phyloP scores from a whole-genome alignment of 352 stramenopile genomes.

The Pythium utonaiense region DNA sequence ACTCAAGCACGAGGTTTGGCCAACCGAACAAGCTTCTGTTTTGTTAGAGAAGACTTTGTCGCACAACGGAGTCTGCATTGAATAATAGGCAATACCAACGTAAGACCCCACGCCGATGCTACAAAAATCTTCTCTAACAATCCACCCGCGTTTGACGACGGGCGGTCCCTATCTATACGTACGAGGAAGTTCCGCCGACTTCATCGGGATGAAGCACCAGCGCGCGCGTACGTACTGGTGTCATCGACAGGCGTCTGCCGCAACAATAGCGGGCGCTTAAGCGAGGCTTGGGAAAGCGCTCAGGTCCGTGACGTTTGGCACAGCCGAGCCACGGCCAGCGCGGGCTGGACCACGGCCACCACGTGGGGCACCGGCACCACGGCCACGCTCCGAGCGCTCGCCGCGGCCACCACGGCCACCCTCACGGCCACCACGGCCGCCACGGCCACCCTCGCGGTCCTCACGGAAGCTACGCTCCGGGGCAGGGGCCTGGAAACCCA shows the following conservation, averaged over 20 bases:
- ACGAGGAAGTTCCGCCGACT: conserved; percentile 33
- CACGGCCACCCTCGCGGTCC: conserved; percentile 44
- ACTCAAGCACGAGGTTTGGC: conserved; percentile 17
- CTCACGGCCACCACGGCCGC: conserved; percentile 36
- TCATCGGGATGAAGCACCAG: conserved; percentile 29
- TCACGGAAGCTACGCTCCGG: conserved; percentile 70
- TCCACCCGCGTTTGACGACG: conserved; percentile 27
- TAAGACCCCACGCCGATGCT: conserved; percentile 53
- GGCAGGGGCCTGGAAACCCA: conserved; percentile 76
- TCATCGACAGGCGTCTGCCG: conserved; percentile 29
- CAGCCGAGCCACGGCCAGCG: conserved; percentile 12
- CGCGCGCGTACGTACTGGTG: conserved; percentile 31
- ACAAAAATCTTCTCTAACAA: conserved; percentile 63
- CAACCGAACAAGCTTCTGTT: conserved; percentile 26
- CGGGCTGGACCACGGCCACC: conserved; percentile 8
- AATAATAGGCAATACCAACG: conserved; percentile 73
- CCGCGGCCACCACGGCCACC: conserved; percentile 28
- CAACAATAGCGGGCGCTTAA: conserved; percentile 40
- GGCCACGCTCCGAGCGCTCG: conserved; percentile 17
- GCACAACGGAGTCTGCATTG: conserved; percentile 66
- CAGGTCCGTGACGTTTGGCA: conserved; percentile 80
- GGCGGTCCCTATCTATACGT: conserved; percentile 58
- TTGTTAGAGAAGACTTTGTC: conserved; percentile 45
- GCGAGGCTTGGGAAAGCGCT: conserved; percentile 82
- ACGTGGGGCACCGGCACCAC: conserved; percentile 8